Conservation (phyloP, 2,329 filamentous ascomycete genomes). For the Calonectria pauciramosa region DNA sequence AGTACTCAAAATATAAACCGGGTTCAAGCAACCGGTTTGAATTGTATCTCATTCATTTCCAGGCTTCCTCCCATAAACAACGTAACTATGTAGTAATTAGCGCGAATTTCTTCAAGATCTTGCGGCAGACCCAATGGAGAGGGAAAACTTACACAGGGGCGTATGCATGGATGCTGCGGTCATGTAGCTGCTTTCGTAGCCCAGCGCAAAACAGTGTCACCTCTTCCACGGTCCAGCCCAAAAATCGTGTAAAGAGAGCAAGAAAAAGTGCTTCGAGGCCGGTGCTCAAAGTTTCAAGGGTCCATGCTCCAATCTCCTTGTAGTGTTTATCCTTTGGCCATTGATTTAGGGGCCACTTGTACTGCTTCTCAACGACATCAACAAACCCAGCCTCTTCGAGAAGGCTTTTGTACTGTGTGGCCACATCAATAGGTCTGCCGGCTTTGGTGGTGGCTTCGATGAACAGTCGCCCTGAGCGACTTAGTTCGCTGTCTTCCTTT, state of each 20-base stretch:
- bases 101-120: not conserved
- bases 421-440: not conserved
- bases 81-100: conserved; percentile 1
- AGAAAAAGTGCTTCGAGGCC: conserved; percentile 22
- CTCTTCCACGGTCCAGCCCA: conserved; percentile 16
- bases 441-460: conserved; percentile 24
- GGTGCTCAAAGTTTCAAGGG: not conserved
- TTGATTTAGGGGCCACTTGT: conserved; percentile 24
- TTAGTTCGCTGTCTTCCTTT: not conserved
- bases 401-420: conserved; percentile 12
- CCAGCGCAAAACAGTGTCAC: conserved; percentile 8
- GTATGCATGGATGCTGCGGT: conserved; percentile 20
- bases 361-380: conserved; percentile 16
- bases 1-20: not conserved
- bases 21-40: not conserved
- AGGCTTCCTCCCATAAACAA: conserved; percentile 15
- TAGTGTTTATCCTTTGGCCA: conserved; percentile 29
- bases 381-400: conserved; percentile 28
- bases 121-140: not conserved
- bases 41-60: not conserved
- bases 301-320: conserved; percentile 26
- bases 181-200: conserved; percentile 8
- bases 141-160: conserved; percentile 12
- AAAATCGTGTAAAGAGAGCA: conserved; percentile 19
- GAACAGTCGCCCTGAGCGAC: not conserved